Evolutionary conservation across 1,284 basidiomycete species (phyloP), one percentile per base, ranked within the genome.

Genomic region (Trametes versicolor): DNA sequence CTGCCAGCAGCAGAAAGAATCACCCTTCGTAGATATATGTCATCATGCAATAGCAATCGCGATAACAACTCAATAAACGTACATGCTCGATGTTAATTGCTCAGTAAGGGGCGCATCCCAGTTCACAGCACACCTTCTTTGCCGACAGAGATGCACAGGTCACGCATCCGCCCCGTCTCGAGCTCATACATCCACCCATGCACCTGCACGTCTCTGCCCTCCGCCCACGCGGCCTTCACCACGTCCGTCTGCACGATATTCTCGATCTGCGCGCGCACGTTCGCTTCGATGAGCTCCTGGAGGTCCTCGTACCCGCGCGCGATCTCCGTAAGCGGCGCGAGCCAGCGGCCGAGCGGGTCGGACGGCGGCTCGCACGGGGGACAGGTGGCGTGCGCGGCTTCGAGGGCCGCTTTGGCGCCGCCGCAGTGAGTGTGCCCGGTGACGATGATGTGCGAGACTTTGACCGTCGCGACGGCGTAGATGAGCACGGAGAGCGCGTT

Each of bases 101-200:
- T n/a, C n/a, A n/a, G n/a, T n/a, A n/a, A n/a, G n/a, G n/a, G n/a
- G n/a, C n/a, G n/a, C n/a, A n/a, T n/a, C n/a, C n/a, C n/a, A n/a
- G n/a, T n/a, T n/a, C n/a, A n/a, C n/a, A n/a, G n/a, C n/a, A n/a
- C n/a, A n/a, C n/a, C n/a, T n/a, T n/a, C n/a, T n/a, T n/a, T n/a
- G n/a, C n/a, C n/a, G n/a, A n/a, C n/a, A n/a, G n/a, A n/a, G n/a
- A n/a, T n/a, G n/a, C n/a, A n/a, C n/a, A n/a, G n/a, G n/a, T 97
- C 94, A 70, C 82, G 82, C 76, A 97, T 78, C 60, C 80, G 80
- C 10, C 95, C 95, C 12, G 82, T 85, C 58, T 82, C 85, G 63
- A 96, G 77, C 60, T 94, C 88, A 76, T 94, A 96, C 45, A 96
- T 86, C 91, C 92, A 95, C 2, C 95, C 95, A 72, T 97, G 94